Base-by-base conservation (phyloP, 768 basidiomycete species). In the Phylloporus sp. region DNA sequence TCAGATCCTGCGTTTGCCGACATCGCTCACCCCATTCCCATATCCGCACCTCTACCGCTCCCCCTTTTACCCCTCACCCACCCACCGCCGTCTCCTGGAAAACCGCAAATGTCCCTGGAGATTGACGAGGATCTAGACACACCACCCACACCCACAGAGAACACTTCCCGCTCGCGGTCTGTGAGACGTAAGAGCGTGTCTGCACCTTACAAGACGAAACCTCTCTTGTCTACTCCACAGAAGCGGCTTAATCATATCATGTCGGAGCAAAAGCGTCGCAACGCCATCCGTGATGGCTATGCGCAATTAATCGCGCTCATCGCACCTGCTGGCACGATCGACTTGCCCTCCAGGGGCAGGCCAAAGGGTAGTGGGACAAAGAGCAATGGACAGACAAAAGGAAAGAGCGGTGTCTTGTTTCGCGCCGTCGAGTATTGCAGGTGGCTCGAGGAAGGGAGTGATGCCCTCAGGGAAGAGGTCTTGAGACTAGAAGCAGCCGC, bases 231-330 rank as follows among this genome's bases (percentile, higher is more conserved):
- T 6, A 84, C 82, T 5, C 90, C 90, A 0, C 90, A 95, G 70
- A 92, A 93, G 63, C 81, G 91, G 12, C 80, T 91, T 15, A 93
- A 94, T 66, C 91, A 95, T 73, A 94, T 95, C 75, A 85, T 91
- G 80, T 92, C 90, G 7, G 93, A 95, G 66, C 92, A 95, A 71
- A 91, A 91, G 62, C 88, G 93, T 8, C 83, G 93, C 10, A 95
- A 95, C 62, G 88, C 89, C 45, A 95, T 95, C 59, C 84, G 90
- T 36, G 86, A 90, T 55, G 91, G 91, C 35, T 95, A 94, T 69
- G 84, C 89, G 1, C 89, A 92, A 64, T 72, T 95, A 36, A 92
- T 91, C 28, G 72, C 84, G 0, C 73, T 95, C 22, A 83, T 95
- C 48, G 83, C 89, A 0, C 88, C 90, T n/a, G 85, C 82, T 5